Evolutionary conservation across 345 rosid genomes (phyloP), one percentile per base, ranked within the genome.

Genomic region (Camelina laxa): DNA sequence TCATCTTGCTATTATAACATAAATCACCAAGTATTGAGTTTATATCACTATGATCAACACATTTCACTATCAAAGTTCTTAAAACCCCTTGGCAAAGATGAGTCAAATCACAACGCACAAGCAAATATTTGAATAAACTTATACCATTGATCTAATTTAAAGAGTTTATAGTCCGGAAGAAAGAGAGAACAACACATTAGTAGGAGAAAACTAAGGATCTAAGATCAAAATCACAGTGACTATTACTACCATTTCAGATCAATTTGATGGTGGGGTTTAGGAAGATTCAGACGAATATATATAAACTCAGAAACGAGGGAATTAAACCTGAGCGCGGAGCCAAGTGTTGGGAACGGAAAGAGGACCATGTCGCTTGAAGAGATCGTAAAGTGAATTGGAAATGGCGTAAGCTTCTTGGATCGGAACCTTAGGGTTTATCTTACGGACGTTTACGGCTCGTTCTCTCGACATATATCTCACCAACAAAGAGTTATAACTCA

Each of bases 351-450:
- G 70, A 77, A 89, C 65, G 73, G 91, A 79, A 63, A 92, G 92
- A 80, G 98, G 97, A 1, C 97, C 97, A 8, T 74, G 83, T 48
- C 76, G 71, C 83, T 86, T 88, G 67, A 95, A 79, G 79, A 92
- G 71, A 7, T 65, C 79, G 78, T 95, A 89, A 36, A 95, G 87
- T 60, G 85, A 84, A 9, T 81, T 82, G 24, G 99, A 84, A 22
- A 95, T 90, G 67, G 86, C 73, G 60, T 81, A 80, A 60, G 99
- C 99, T 70, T 95, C 93, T 33, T 85, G 92, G n/a, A 86, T 83
- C 17, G 97, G 90, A 51, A 92, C 93, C 55, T 89, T 92, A 12
- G 99, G 99, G 84, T 89, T 95, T 81, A 92, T 90, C 83, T 90
- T 95, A 78, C 96, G 75, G 16, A 92, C 92, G 71, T 92, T 87